Evolutionary conservation across 306 rosid species (phyloP).

Genomic region (Dicorynia guianensis): DNA sequence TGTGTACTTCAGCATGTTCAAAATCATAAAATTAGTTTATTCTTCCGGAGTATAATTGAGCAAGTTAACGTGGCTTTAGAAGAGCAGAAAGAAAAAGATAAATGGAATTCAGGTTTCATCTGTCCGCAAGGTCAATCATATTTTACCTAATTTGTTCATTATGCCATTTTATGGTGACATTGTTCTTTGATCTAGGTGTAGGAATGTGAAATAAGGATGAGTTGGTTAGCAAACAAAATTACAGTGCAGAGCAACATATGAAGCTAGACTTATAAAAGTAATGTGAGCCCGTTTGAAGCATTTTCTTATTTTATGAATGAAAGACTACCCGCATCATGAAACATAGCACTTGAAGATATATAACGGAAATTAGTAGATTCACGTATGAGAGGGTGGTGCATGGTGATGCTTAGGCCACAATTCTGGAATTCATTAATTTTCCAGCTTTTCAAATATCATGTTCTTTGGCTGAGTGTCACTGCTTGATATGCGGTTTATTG

Average conservation of each 20-base stretch:
- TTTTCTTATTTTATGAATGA: not conserved
- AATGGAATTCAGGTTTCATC: not conserved
- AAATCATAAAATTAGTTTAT: not conserved
- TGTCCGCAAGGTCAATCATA: constrained; percentile 12
- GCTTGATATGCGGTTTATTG: not conserved
- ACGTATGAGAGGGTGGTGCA: constrained; percentile 1
- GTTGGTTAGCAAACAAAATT: not conserved
- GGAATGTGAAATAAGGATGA: not conserved
- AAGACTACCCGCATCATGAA: not conserved
- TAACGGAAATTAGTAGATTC: not conserved
- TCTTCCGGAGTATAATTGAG: constrained; percentile 10
- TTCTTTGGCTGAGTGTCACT: not conserved
- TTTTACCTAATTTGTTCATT: not conserved
- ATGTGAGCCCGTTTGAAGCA: constrained; percentile 13
- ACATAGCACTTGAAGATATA: not conserved
- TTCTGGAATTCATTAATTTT: constrained; percentile 17
- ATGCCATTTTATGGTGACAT: not conserved
- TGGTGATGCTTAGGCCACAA: constrained; percentile 2
- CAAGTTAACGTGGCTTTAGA: not conserved
- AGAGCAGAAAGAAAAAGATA: not conserved
- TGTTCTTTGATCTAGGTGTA: not conserved
- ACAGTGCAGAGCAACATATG: not conserved
- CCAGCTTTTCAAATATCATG: not conserved
- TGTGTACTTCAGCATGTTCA: not conserved
- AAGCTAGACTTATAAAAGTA: not conserved